Base-by-base conservation (phyloP, 2,329 filamentous ascomycete genomes). In the Fusarium verrucosum region DNA sequence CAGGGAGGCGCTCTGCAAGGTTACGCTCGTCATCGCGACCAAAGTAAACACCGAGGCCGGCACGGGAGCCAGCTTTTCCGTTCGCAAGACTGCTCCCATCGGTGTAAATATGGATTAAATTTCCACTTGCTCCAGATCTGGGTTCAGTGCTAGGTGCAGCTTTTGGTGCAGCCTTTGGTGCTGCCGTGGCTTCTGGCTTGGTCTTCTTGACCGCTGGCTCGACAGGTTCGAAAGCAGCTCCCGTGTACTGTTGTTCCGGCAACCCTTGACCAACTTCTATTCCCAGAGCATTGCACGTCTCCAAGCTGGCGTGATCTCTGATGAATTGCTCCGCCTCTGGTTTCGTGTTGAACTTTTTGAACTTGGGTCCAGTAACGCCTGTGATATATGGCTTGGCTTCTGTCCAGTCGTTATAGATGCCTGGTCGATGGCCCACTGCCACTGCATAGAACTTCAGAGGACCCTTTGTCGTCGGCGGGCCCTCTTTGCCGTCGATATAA, bases 261-360 rank as follows among this genome's bases (percentile, higher is more conserved):
- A 67, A 32, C 73, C 61, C 42, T 25, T 55, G 45, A 52, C 66
- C 50, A 41, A 69, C 51, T 61, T 73, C 52, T 73, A 59, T 73
- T 20, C 79, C 78, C 36, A 82, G 70, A 4, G 75, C 76, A 36
- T 79, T 73, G 40, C 81, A 76, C 4, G 80, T 78, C n/a, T 78
- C 78, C 19, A 74, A 75, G 58, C 77, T 80, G n/a, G 80, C 81
- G 50, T 78, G 77, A 66, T 78, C 72, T 59, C 77, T 78, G 49
- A 97, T 91, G 74, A 91, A 97, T 19, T 86, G 86, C 72, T 94
- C 87, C 0, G 94, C 94, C 75, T 96, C 92, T 55, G 82, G 82
- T 23, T 84, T 82, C 2, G 86, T 90, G 5, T 79, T 76, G 66
- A 93, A 94, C 62, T 85, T 89, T 76, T 89, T 91, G 75, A 90